Evolutionary conservation across 768 basidiomycete species (phyloP), one percentile per base, ranked within the genome.

Genomic region (Termitomyces sp.): DNA sequence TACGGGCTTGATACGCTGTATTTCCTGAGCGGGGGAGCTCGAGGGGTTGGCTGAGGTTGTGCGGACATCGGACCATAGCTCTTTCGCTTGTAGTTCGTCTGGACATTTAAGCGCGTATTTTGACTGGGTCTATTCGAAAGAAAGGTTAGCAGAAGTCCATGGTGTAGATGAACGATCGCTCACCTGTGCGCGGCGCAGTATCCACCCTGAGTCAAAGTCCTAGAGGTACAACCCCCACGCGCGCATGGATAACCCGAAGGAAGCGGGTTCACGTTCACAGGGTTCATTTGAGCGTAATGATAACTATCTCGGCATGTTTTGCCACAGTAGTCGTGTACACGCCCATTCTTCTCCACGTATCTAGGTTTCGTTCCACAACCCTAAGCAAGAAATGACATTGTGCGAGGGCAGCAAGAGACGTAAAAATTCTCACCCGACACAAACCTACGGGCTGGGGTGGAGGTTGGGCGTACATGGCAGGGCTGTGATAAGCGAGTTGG

Each of bases 191-290:
- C 43, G 44, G 40, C 53, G 25, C 59, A 64, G 27, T 47, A 66
- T 14, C n/a, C 25, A 25, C 60, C 59, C 11, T 5, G 23, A 37
- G 14, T 34, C 25, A 14, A 59, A 42, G 35, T 58, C 56, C 57
- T 32, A 14, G 12, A 25, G 40, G 50, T 25, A 32, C 46, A 56
- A 48, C 60, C 25, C 42, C 41, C 10, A 21, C 50, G 42, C 56
- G 43, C 25, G 42, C 58, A 55, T 61, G 53, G 16, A 29, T 27
- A 43, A 21, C 21, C 21, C 14, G 35, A 21, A 19, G 49, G 40
- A 19, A 56, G 17, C 7, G 59, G 50, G 44, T 56, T 54, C n/a
- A n/a, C n/a, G n/a, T n/a, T n/a, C 61, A 51, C 61, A 61, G 35
- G 14, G 21, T 32, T 43, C 29, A 12, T 14, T 23, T 21, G 38